Conservation (phyloP, 148 eudicot species). For the Pouteria glomerata region DNA sequence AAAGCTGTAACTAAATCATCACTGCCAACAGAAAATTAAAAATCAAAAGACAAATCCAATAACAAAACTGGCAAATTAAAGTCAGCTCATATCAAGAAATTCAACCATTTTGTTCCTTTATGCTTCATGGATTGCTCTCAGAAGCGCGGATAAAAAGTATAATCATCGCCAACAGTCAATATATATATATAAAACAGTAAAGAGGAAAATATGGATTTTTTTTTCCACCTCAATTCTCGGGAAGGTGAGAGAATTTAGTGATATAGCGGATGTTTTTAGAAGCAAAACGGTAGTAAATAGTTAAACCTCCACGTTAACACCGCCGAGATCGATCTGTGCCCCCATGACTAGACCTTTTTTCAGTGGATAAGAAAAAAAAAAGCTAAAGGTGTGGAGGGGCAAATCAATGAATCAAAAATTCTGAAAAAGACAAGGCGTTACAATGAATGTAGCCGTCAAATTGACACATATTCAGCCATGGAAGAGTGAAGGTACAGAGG, state of each 20-base stretch:
- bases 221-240: too few species aligned
- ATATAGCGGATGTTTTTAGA: slow-evolving; percentile 55
- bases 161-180: slow-evolving; percentile 51
- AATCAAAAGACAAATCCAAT: too few species aligned
- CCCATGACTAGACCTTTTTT: slow-evolving; percentile 61
- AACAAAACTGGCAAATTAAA: too few species aligned
- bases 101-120: slow-evolving; percentile 55
- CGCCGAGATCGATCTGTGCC: slow-evolving; percentile 52
- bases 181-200: background rate
- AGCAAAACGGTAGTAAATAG: slow-evolving; percentile 30
- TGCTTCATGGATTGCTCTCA: slow-evolving; percentile 65
- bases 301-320: slow-evolving; percentile 69
- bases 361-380: slow-evolving; percentile 33
- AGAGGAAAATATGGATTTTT: too few species aligned
- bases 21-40: slow-evolving; percentile 27
- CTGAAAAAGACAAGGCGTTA: background rate
- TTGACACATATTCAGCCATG: slow-evolving; percentile 50
- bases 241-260: too few species aligned
- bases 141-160: slow-evolving; percentile 86
- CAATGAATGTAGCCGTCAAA: slow-evolving; percentile 37
- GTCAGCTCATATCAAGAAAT: slow-evolving; percentile 79
- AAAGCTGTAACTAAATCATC: slow-evolving; percentile 51
- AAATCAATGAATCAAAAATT: background rate
- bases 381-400: slow-evolving; percentile 63
- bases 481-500: slow-evolving; percentile 23